Percentiles rank a stretch among this genome's conserved stretches.
Conservation (phyloP, 768 basidiomycete species). For the Lactifluus subvellereus region DNA sequence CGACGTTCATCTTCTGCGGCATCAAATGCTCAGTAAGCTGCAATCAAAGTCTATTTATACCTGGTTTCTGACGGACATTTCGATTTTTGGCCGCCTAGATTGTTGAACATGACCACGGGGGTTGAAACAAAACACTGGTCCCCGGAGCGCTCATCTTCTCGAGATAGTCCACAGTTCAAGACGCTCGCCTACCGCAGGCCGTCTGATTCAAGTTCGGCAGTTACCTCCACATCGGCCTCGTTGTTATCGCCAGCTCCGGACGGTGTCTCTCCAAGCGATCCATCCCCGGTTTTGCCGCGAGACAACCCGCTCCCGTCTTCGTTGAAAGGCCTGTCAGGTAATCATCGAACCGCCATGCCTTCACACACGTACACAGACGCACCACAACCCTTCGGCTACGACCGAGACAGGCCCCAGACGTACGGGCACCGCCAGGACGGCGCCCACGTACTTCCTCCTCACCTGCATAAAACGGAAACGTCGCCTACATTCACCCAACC, state of each 20-base stretch:
- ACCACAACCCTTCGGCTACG: constrained; percentile 9
- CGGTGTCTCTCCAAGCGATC: constrained; percentile 23
- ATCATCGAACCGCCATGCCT: constrained; percentile 3
- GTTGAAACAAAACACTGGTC: constrained; percentile 15
- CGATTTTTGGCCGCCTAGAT: constrained; percentile 2
- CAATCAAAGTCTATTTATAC: neutral
- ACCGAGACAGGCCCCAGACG: constrained; percentile 5
- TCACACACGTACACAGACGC: constrained; percentile 7
- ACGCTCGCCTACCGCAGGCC: constrained; percentile 12
- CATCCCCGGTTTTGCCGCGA: constrained; percentile 21
- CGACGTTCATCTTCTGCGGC: constrained; percentile 15
- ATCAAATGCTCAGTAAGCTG: constrained; percentile 14
- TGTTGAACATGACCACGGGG: neutral
- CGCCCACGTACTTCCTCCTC: neutral
- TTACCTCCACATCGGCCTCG: constrained; percentile 23
- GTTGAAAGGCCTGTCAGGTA: constrained; percentile 3
- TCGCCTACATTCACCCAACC: neutral
- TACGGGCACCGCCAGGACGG: constrained; percentile 2
- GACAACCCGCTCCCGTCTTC: constrained; percentile 1
- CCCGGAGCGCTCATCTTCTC: constrained; percentile 17
- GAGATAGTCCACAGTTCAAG: constrained; percentile 3
- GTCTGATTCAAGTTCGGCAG: constrained; percentile 17
- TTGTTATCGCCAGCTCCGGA: constrained; percentile 20
- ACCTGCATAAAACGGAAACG: neutral
- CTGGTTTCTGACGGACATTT: constrained; percentile 1